Evolutionary conservation across 2,329 filamentous ascomycete species (phyloP), one percentile per base, ranked within the genome.

Genomic region (Sporothrix inflata): DNA sequence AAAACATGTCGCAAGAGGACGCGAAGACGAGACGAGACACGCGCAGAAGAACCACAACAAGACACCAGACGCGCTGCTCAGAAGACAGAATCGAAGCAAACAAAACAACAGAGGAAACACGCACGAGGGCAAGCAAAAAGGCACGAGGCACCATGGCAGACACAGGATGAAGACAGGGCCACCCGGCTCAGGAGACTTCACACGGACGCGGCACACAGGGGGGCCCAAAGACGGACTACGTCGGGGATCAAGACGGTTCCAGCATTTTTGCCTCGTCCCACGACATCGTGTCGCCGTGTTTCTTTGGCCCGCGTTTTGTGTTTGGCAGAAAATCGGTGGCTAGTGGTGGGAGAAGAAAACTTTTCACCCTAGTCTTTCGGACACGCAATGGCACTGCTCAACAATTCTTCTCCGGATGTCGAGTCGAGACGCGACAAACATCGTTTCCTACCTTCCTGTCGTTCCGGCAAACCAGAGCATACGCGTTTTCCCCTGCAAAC

Each of bases 251-350:
- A 27, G 60, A 45, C n/a, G 5, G 12, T 16, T 14, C 5, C 40
- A 45, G 38, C 34, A 65, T 27, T 8, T 45, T 42, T 24, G 60
- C 60, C 45, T 27, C 38, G 60, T 65, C 38, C 38, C 60, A 65
- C 38, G 38, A 45, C 21, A 45, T n/a, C 21, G 38, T 45, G 60
- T 45, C 60, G 38, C 38, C 21, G 38, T 7, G 38, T 65, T 16
- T 65, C 55, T 65, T 27, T 45, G 57, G 21, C 38, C 60, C n/a
- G 60, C 60, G 60, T 65, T 45, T 27, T 45, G 38, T 42, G 57
- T 40, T 21, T 24, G 47, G 19, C 8, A 8, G 19, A 19, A 49
- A 49, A 49, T 42, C n/a, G 34, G 57, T 24, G 34, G 57, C 60
- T 45, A 65, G 60, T 42, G 60, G 60, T 45, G 27, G n/a, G 27